Conservation (phyloP, 2,329 filamentous ascomycete species). For the Aspergillus cejpii region DNA sequence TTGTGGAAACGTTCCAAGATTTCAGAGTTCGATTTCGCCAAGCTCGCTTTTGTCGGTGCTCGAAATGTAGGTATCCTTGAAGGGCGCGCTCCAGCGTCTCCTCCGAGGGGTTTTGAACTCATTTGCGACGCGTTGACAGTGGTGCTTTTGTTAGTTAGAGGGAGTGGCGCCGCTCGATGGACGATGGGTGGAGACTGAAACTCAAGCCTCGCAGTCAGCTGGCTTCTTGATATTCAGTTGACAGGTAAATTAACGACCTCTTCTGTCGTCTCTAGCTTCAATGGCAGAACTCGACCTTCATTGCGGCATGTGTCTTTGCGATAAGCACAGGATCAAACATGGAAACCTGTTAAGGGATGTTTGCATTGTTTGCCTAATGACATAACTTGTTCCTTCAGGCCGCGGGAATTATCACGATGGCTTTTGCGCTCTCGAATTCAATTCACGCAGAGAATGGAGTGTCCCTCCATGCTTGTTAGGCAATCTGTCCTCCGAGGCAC, state of each 20-base stretch:
- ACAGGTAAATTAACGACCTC: not conserved
- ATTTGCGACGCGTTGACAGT: constrained; percentile 40
- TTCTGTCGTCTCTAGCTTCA: not conserved
- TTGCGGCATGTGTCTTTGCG: not conserved
- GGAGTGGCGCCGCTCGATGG: constrained; percentile 58
- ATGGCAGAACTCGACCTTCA: not conserved
- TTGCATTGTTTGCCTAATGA: constrained; percentile 38
- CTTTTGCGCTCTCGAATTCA: too few relatives aligned
- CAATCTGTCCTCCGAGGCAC: constrained; percentile 14
- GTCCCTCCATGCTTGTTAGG: constrained; percentile 16
- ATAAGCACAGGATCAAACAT: constrained; percentile 1
- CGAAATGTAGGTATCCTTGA: constrained; percentile 51
- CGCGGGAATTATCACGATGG: too few relatives aligned
- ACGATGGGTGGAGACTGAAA: constrained; percentile 41
- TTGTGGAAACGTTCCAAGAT: constrained; percentile 45
- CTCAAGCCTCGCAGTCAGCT: not conserved
- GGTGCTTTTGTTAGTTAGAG: constrained; percentile 48
- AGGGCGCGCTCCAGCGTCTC: constrained; percentile 21
- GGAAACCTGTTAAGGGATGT: constrained; percentile 13
- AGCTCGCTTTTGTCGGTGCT: constrained; percentile 60
- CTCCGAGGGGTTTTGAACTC: constrained; percentile 19
- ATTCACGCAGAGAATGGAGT: constrained; percentile 29
- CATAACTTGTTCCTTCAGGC: constrained; percentile 19
- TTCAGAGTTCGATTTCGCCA: constrained; percentile 56
- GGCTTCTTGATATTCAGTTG: not conserved